A percentile compares a stretch with the other conserved stretches of the same genome.
Conservation (phyloP, 176 grass and related monocot genomes). For the Eremochloa ophiuroides region DNA sequence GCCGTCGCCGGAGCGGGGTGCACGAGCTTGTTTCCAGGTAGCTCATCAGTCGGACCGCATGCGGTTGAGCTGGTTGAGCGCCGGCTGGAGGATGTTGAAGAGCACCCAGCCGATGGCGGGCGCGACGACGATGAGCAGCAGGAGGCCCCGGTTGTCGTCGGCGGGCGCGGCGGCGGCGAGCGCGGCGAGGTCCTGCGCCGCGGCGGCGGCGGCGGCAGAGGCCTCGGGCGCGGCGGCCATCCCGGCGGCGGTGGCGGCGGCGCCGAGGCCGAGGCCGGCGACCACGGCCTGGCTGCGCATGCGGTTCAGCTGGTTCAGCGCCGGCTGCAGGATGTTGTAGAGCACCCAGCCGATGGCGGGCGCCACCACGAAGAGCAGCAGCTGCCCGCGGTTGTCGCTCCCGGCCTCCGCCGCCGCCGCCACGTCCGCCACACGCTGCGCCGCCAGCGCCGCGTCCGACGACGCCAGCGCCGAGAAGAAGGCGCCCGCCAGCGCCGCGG, state of each 20-base stretch:
- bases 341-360: constrained; percentile 71
- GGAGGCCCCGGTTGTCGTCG: constrained; percentile 42
- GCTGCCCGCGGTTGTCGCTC: constrained; percentile 48
- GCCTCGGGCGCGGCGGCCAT: constrained; percentile 35
- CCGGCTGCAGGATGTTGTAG: constrained; percentile 86
- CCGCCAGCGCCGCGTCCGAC: constrained; percentile 50
- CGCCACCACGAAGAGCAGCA: constrained; percentile 58
- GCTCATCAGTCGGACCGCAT: constrained; percentile 46
- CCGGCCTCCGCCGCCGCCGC: neutral
- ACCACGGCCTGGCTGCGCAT: constrained; percentile 51
- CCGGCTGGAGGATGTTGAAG: constrained; percentile 58
- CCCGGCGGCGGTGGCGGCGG: constrained; percentile 26
- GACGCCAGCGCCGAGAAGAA: constrained; percentile 36
- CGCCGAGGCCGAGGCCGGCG: constrained; percentile 46
- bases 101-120: constrained; percentile 51
- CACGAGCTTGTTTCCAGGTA: neutral
- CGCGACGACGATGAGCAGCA: constrained; percentile 48
- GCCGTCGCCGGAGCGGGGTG: too few species aligned
- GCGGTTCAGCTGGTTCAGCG: constrained; percentile 69
- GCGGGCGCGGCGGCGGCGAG: constrained; percentile 12
- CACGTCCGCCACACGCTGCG: constrained; percentile 44
- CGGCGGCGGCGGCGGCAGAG: constrained; percentile 28
- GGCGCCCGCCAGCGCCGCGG: constrained; percentile 53
- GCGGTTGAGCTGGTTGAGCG: constrained; percentile 60
- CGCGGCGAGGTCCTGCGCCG: constrained; percentile 10